phyloP scores from a whole-genome alignment of 805 yeast species.

The Nakazawaea ishiwadae region DNA sequence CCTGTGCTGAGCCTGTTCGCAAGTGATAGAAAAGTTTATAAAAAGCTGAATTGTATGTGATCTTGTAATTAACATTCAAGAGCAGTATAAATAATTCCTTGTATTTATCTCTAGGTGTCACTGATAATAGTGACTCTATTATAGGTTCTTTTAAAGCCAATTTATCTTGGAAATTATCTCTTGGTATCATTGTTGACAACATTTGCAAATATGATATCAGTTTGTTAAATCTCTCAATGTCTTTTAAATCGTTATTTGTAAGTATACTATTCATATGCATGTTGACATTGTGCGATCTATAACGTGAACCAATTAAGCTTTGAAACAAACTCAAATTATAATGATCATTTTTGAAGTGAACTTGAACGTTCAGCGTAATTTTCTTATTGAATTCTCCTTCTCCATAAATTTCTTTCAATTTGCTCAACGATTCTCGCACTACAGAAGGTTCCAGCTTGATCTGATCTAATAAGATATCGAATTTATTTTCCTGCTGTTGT shows the following conservation, averaged over 20 bases:
- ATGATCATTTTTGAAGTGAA: not conserved
- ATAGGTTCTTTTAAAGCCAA: not conserved
- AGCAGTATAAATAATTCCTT: conserved; percentile 5
- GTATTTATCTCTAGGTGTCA: conserved; percentile 2
- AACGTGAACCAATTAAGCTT: not conserved
- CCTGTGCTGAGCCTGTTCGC: conserved; percentile 4
- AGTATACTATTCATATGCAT: not conserved
- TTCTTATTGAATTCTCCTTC: conserved; percentile 1
- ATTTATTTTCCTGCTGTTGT: conserved; percentile 1
- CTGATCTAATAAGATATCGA: conserved; percentile 1
- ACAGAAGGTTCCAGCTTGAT: conserved; percentile 1
- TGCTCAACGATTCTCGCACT: conserved; percentile 3
- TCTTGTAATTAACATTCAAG: conserved; percentile 1
- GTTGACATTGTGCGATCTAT: not conserved
- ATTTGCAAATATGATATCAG: not conserved
- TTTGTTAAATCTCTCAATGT: not conserved
- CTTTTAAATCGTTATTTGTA: not conserved
- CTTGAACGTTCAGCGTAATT: not conserved
- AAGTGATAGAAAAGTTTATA: not conserved
- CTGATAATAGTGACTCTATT: not conserved
- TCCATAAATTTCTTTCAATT: conserved; percentile 4
- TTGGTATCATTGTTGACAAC: not conserved
- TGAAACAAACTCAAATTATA: conserved; percentile 6
- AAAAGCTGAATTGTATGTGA: not conserved
- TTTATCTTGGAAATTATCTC: not conserved